Evolutionary conservation across 176 grass and related monocot species (phyloP).

Genomic region (Rhynchospora pubera): DNA sequence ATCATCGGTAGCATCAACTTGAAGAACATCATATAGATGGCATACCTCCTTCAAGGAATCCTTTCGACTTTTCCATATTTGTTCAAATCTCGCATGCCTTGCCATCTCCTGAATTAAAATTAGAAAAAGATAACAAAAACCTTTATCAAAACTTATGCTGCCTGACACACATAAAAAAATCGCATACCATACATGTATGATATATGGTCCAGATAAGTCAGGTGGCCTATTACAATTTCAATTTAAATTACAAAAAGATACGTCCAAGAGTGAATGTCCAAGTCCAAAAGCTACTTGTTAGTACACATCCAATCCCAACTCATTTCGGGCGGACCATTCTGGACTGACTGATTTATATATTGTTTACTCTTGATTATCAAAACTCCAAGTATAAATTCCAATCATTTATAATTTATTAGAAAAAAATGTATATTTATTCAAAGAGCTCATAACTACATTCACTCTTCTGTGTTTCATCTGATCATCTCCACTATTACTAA

Average conservation of each 20-base stretch:
- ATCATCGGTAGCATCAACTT: constrained; percentile 52
- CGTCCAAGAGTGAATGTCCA: background rate
- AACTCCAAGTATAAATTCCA: background rate
- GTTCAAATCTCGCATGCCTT: constrained; percentile 83
- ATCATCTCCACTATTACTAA: background rate
- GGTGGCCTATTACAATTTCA: background rate
- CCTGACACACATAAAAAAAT: background rate
- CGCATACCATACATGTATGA: background rate
- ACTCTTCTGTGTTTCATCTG: background rate
- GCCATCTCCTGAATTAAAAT: constrained; percentile 38
- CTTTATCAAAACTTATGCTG: background rate
- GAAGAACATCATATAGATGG: constrained; percentile 79
- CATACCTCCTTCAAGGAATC: constrained; percentile 63
- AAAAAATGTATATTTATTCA: background rate
- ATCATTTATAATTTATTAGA: background rate
- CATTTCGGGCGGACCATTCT: background rate
- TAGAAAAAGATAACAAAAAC: constrained; percentile 9
- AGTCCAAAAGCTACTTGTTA: too few relatives aligned
- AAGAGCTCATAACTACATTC: background rate
- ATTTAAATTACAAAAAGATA: background rate
- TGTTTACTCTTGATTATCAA: background rate
- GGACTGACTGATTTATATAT: background rate
- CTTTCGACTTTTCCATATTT: constrained; percentile 87
- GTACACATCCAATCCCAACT: too few relatives aligned
- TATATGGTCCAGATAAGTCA: background rate